Percentiles rank a stretch among this genome's conserved stretches.
These are phyloP conservation scores for Chlorociboria aeruginascens DNA, from an alignment of 495 filamentous ascomycete genomes.

Conservation along the genomic window DNA sequence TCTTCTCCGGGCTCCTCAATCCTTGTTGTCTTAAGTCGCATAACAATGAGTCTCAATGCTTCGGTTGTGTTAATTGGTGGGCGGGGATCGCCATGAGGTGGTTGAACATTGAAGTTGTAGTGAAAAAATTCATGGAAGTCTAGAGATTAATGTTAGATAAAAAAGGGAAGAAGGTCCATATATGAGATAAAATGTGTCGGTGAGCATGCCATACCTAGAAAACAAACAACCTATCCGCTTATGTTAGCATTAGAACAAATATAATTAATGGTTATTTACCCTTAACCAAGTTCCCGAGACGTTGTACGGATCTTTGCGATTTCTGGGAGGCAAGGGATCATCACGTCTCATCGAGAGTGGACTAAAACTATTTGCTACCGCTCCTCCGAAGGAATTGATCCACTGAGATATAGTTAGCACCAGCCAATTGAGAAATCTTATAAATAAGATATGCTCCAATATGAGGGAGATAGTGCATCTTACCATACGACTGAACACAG, in stretches of 20 bases:
- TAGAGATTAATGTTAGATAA: slow-evolving; percentile 9
- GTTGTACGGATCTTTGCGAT: slow-evolving; percentile 45
- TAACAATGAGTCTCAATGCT: slow-evolving; percentile 51
- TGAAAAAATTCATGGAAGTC: slow-evolving; percentile 51
- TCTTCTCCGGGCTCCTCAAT: slow-evolving; percentile 37
- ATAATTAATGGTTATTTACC: slow-evolving; percentile 16
- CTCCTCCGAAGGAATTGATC: slow-evolving; percentile 39
- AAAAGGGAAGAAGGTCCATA: background rate
- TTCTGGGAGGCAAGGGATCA: slow-evolving; percentile 25
- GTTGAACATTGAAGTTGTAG: slow-evolving; percentile 41
- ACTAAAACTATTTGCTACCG: slow-evolving; percentile 34
- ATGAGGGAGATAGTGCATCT: no score
- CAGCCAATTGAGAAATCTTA: no score
- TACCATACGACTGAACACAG: no score
- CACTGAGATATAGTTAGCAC: slow-evolving; percentile 22
- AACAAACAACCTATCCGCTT: slow-evolving; percentile 31
- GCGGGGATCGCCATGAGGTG: slow-evolving; percentile 28
- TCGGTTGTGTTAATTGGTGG: slow-evolving; percentile 39
- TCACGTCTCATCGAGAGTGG: slow-evolving; percentile 16
- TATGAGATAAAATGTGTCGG: background rate
- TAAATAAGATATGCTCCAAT: no score
- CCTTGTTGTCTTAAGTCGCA: slow-evolving; percentile 41
- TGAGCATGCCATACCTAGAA: slow-evolving; percentile 27
- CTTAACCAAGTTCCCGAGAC: slow-evolving; percentile 48
- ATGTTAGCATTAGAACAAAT: background rate